Evolutionary conservation across 2,329 filamentous ascomycete species (phyloP).

Genomic region (Cadophora gregata): DNA sequence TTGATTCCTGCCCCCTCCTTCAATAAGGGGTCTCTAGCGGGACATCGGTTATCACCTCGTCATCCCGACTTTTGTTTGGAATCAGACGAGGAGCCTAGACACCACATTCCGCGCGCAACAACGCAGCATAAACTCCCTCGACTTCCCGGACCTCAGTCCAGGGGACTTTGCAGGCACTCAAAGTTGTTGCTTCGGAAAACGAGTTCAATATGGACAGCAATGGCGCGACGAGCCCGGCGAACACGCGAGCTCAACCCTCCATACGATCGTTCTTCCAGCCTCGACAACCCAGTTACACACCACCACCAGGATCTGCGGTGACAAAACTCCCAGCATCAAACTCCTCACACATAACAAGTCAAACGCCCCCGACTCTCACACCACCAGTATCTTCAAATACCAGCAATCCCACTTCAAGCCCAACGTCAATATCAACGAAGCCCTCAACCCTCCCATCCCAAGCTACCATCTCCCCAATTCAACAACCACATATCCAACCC

Average conservation of each 20-base stretch:
- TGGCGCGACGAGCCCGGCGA: conserved; percentile 11
- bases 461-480: conserved; percentile 59
- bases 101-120: conserved; percentile 17
- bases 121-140: not conserved
- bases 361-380: conserved; percentile 16
- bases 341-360: not conserved
- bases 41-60: conserved; percentile 12
- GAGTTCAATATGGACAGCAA: conserved; percentile 32
- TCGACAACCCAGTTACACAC: conserved; percentile 52
- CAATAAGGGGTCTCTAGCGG: conserved; percentile 17
- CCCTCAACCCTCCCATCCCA: conserved; percentile 47
- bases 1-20: conserved; percentile 3
- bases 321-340: not conserved
- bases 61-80: conserved; percentile 14
- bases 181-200: not conserved
- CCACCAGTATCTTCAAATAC: conserved; percentile 29
- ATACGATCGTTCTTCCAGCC: conserved; percentile 69
- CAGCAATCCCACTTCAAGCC: conserved; percentile 16
- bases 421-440: conserved; percentile 13
- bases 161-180: not conserved
- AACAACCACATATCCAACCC: conserved; percentile 58
- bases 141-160: not conserved
- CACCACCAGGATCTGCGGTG: conserved; percentile 45
- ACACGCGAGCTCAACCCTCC: conserved; percentile 52
- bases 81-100: conserved; percentile 11